Base-by-base conservation (phyloP, 768 basidiomycete genomes). In the Lentinula sp. region DNA sequence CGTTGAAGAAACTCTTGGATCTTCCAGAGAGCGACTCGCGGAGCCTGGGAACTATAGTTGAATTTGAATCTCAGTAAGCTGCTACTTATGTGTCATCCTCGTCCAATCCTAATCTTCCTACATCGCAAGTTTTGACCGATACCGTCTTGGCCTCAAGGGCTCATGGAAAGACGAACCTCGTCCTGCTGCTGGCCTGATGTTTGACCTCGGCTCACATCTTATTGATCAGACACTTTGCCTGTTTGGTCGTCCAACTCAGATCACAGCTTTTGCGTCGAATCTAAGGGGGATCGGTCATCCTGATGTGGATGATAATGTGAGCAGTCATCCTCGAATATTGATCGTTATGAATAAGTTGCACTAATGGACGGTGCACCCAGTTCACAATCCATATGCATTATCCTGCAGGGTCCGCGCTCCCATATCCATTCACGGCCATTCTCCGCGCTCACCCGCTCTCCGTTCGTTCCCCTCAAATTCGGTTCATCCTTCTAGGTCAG, bases 131-230 rank as follows among this genome's bases (percentile, higher is more conserved):
- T 89, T 84, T 69, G 91, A 92, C 69, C 85, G 92, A 45, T 92
- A 84, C 75, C 83, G 88, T 37, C 78, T 79, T 28, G 76, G 73
- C 1, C 70, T 86, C 35, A 88, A 87, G 65, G 83, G 85, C 11
- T 83, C 84, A 0, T 96, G 93, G 93, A 94, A 93, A 71, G 91
- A 93, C 62, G 71, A 80, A 34, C 76, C 83, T 1, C 75, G 78
- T 0, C 84, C 86, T 21, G 85, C 81, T 18, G 80, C 80, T 50
- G 89, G 91, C 4, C 76, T 82, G 31, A 83, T 85, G 2, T 95
- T 85, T 70, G 91, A 95, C 70, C 79, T 95, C 21, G 92, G 89
- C 4, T 74, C 88, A 7, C 91, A 95, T 70, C 78, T 93, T 31
- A 83, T 93, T 64, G 91, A 93, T 73, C 91, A 93, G 71, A 78